These are phyloP conservation scores for Plasmodium knowlesi DNA, from an alignment of 169 alveolate genomes.

Conservation along the genomic window DNA sequence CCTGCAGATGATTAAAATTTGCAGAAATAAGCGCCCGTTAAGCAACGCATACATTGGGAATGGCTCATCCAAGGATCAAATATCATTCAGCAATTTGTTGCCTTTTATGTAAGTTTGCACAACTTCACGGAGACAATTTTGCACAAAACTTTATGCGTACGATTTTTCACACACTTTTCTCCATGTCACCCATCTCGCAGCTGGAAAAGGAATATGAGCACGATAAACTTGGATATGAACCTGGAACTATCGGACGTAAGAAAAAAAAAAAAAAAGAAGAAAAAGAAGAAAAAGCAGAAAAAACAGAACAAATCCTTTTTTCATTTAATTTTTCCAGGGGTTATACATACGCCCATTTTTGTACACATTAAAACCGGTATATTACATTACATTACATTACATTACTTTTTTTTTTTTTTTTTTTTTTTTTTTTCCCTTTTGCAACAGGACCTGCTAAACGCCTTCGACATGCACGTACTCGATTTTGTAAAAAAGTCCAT, in stretches of 20 bases:
- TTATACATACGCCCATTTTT: neutral
- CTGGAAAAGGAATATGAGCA: slow-evolving; percentile 70
- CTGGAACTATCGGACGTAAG: slow-evolving; percentile 43
- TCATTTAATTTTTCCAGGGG: neutral
- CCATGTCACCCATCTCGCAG: neutral
- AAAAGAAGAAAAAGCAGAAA: neutral
- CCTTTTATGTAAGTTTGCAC: slow-evolving; percentile 29
- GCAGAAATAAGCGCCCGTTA: slow-evolving; percentile 50
- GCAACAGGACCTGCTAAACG: slow-evolving; percentile 38
- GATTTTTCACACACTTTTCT: neutral
- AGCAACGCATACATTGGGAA: slow-evolving; percentile 51
- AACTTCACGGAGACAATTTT: neutral
- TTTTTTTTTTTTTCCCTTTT: neutral
- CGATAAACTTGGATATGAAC: slow-evolving; percentile 12
- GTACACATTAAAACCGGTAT: neutral
- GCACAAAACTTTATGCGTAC: neutral
- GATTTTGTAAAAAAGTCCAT: slow-evolving; percentile 43
- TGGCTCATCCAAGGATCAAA: slow-evolving; percentile 23
- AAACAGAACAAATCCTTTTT: neutral
- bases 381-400: no score
- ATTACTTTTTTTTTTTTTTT: no score
- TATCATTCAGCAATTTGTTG: slow-evolving; percentile 45
- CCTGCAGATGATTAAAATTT: slow-evolving; percentile 60
- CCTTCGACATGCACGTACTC: slow-evolving; percentile 55
- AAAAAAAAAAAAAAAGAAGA: slow-evolving; percentile 9